These are phyloP conservation scores for Boletus subcaerulescens DNA, from an alignment of 768 basidiomycete genomes.

Conservation along the genomic window DNA sequence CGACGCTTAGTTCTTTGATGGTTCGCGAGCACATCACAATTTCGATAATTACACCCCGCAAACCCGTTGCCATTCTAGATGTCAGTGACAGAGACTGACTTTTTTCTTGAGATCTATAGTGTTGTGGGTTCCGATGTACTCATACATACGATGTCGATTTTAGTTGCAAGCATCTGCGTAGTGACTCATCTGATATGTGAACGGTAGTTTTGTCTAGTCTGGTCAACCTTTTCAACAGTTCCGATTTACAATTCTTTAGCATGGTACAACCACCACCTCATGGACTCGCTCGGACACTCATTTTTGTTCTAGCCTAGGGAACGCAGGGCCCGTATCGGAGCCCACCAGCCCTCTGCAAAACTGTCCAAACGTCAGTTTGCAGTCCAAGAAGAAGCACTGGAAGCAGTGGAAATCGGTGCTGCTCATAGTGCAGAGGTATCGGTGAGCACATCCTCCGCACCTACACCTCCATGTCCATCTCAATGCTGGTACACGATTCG, in stretches of 20 bases:
- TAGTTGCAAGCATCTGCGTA: too few species aligned
- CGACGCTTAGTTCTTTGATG: not conserved
- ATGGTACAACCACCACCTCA: constrained; percentile 20
- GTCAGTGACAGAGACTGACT: too few species aligned
- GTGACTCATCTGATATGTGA: too few species aligned
- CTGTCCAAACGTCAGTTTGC: constrained; percentile 48
- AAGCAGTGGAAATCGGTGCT: constrained; percentile 46
- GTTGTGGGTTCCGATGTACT: too few species aligned
- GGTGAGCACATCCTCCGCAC: constrained; percentile 30
- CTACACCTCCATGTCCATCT: not conserved
- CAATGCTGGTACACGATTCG: not conserved
- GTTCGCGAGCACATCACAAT: not conserved
- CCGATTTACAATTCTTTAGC: not conserved
- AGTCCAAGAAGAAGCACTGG: constrained; percentile 46
- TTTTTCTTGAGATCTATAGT: not conserved
- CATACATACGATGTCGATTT: too few species aligned
- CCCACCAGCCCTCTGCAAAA: constrained; percentile 53
- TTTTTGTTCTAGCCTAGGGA: constrained; percentile 29
- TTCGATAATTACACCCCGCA: not conserved
- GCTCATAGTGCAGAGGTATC: constrained; percentile 33
- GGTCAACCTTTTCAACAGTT: too few species aligned
- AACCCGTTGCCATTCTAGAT: not conserved
- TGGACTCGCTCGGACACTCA: constrained; percentile 7
- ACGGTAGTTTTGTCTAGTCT: too few species aligned
- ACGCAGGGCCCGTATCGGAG: constrained; percentile 41